These are phyloP conservation scores for Phialophora macrospora DNA, from an alignment of 2,329 filamentous ascomycete genomes.

Conservation along the genomic window DNA sequence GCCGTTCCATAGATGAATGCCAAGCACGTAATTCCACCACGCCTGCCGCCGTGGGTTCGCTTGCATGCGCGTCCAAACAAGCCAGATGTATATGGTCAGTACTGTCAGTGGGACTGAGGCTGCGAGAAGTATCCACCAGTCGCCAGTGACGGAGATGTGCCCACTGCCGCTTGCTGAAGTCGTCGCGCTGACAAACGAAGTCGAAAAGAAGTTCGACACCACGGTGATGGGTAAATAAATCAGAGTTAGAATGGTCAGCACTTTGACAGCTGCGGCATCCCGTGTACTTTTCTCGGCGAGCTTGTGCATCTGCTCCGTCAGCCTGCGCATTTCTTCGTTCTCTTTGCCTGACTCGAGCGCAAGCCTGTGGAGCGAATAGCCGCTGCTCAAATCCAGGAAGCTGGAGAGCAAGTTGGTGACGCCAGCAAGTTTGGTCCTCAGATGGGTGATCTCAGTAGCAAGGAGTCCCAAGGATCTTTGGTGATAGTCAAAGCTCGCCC, in stretches of 20 bases:
- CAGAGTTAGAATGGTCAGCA: constrained; percentile 27
- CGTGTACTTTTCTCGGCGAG: constrained; percentile 23
- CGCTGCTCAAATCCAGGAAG: too few species aligned
- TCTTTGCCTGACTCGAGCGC: background rate
- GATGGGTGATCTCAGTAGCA: too few species aligned
- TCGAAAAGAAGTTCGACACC: constrained; percentile 30
- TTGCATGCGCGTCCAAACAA: constrained; percentile 22
- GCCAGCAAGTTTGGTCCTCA: too few species aligned
- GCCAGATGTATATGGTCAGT: constrained; percentile 24
- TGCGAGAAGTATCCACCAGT: constrained; percentile 26
- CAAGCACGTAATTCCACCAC: background rate
- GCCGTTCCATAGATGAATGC: too few species aligned
- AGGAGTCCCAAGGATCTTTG: too few species aligned
- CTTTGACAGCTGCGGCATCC: constrained; percentile 25
- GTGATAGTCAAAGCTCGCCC: too few species aligned
- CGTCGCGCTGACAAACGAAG: constrained; percentile 22
- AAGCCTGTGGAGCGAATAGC: too few species aligned
- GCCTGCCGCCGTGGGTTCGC: constrained; percentile 1
- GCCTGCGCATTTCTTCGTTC: constrained; percentile 23
- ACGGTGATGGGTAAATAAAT: constrained; percentile 27
- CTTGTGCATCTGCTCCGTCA: constrained; percentile 20
- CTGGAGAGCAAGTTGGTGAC: too few species aligned
- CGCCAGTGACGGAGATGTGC: constrained; percentile 15
- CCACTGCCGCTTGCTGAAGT: background rate
- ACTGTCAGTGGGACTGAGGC: constrained; percentile 22